These are phyloP conservation scores for Uronychia setigera DNA, from an alignment of 73 alveolate species.

Conservation along the genomic window DNA sequence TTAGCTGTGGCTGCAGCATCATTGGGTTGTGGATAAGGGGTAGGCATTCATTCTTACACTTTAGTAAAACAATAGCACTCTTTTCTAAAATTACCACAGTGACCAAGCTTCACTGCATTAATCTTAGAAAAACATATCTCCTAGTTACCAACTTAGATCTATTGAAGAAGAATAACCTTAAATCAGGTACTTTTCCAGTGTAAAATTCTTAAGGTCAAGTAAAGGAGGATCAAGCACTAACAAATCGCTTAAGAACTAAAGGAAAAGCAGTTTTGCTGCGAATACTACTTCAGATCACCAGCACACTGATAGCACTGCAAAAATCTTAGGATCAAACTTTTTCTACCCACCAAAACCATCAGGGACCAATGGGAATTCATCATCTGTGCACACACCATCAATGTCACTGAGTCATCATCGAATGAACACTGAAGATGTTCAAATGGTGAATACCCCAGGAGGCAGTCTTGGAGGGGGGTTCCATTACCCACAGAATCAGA, in stretches of 20 bases:
- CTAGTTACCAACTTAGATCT: not conserved
- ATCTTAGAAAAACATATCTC: not conserved
- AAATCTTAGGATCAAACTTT: not conserved
- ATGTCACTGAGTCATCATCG: not conserved
- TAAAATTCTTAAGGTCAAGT: not conserved
- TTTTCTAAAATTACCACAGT: not conserved
- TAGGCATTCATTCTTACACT: no score
- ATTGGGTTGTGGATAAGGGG: no score
- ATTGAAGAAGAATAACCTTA: not conserved
- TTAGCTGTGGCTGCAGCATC: no score
- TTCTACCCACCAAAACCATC: not conserved
- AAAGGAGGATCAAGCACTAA: not conserved
- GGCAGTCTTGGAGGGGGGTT: no score
- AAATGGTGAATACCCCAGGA: not conserved
- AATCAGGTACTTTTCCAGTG: not conserved
- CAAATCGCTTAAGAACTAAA: not conserved
- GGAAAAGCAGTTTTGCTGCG: not conserved
- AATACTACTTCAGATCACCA: not conserved
- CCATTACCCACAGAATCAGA: no score
- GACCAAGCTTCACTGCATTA: not conserved
- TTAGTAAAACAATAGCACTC: no score
- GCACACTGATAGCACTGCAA: not conserved
- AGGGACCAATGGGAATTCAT: not conserved
- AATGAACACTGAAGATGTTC: not conserved
- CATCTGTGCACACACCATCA: not conserved